Evolutionary conservation across 495 filamentous ascomycete genomes (phyloP), one percentile per base, ranked within the genome.

Genomic region (Annulohypoxylon nitens): DNA sequence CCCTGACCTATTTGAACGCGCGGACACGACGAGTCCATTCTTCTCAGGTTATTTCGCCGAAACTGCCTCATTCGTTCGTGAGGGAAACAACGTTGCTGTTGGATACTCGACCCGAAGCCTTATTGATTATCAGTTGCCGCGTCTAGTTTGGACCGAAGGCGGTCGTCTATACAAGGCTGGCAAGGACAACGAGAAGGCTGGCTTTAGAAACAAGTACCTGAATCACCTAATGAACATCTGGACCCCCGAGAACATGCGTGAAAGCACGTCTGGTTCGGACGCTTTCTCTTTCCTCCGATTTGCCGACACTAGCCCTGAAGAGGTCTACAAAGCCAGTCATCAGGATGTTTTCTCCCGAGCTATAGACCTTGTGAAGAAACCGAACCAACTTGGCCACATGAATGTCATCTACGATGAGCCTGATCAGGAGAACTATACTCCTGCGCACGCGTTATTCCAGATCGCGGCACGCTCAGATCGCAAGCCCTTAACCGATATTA

Each of bases 1-100:
- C 80, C 96, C 96, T 2, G 96, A 99, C 83, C 84, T 99, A 20
- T 98, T 98, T 69, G 95, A 99, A 79, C 90, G 97, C 48, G 94
- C 95, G 14, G 96, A 98, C 65, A 97, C 92, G 18, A 89, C 88
- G 18, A 97, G 95, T 14, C 94, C 95, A 0, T 91, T 94, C 76
- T 93, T 93, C 1, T 86, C 91, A 65, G 90, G 89, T 7, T 86
- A 91, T 80, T 98, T 94, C 78, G 97, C 95, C 16, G 97, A 98
- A 81, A 97, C 95, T 9, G 94, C 92, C 11, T 97, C 93, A 0
- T 98, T 99, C 78, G 82, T 98, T 67, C 91, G 96, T 8, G 96
- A 99, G 80, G 94, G 94, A 26, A 83, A 85, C 20, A 90, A 90
- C 74, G 87, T 97, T 65, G 86, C 92, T 39, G 89, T 98, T 23